A percentile compares a stretch with the other conserved stretches of the same genome.
phyloP scores from a whole-genome alignment of 257 asterid species.

The Solanum neorickii region DNA sequence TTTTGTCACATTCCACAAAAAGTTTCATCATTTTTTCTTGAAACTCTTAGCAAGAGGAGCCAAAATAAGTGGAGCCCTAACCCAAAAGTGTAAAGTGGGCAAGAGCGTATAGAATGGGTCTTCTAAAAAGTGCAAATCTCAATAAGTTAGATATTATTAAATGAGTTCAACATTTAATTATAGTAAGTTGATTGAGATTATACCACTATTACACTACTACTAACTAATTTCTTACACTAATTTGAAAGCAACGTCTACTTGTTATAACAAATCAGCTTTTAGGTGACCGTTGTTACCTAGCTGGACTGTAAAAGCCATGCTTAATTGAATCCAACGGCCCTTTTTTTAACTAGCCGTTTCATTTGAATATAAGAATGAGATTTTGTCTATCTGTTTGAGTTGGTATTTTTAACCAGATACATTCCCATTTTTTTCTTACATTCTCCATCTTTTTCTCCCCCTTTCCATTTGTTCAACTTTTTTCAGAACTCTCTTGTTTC shows the following conservation, averaged over 20 bases:
- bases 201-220: neutral
- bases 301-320: slow-evolving; percentile 16
- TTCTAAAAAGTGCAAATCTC: slow-evolving; percentile 6
- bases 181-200: neutral
- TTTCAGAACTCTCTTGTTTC: neutral
- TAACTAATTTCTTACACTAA: neutral
- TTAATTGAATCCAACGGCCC: slow-evolving; percentile 30
- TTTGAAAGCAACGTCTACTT: slow-evolving; percentile 53
- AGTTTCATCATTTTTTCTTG: neutral
- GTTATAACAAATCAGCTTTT: slow-evolving; percentile 20
- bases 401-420: slow-evolving; percentile 18
- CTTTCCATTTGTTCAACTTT: neutral
- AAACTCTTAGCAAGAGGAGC: neutral
- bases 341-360: slow-evolving; percentile 79
- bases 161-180: neutral
- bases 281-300: slow-evolving; percentile 56
- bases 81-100: slow-evolving; percentile 9
- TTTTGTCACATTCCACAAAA: neutral
- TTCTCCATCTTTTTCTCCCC: neutral
- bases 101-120: slow-evolving; percentile 15
- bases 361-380: slow-evolving; percentile 33
- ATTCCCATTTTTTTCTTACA: slow-evolving; percentile 21
- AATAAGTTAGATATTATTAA: neutral
- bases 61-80: neutral
- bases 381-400: neutral